A percentile compares a stretch with the other conserved stretches of the same genome.
Conservation (phyloP, 768 basidiomycete species). For the Cyclocybe aegerita region DNA sequence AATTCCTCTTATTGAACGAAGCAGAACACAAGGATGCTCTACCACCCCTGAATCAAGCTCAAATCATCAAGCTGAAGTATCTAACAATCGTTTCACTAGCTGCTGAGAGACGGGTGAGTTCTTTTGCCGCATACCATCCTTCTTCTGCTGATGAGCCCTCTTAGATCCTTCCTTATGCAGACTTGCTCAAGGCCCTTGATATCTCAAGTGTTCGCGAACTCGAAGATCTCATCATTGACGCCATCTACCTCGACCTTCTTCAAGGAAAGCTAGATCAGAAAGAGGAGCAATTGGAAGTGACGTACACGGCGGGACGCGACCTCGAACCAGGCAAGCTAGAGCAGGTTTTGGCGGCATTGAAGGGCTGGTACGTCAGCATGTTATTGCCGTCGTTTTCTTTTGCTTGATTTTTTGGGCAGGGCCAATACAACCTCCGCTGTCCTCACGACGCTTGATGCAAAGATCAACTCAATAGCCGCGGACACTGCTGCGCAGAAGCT, state of each 20-base stretch:
- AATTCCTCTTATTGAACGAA: slow-evolving; percentile 10
- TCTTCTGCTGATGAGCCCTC: neutral
- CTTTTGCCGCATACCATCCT: slow-evolving; percentile 1
- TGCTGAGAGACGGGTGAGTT: slow-evolving; percentile 67
- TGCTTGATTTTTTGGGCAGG: slow-evolving; percentile 37
- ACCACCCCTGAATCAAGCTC: slow-evolving; percentile 69
- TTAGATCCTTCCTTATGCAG: slow-evolving; percentile 81
- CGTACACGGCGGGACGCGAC: slow-evolving; percentile 92
- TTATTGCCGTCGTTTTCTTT: neutral
- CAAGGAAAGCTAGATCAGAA: slow-evolving; percentile 94
- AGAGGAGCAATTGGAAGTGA: slow-evolving; percentile 84
- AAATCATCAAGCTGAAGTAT: slow-evolving; percentile 88
- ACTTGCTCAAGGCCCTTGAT: slow-evolving; percentile 68
- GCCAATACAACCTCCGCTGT: slow-evolving; percentile 69
- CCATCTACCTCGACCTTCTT: slow-evolving; percentile 89
- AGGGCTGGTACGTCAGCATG: slow-evolving; percentile 55
- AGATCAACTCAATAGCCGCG: slow-evolving; percentile 56
- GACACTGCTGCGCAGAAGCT: slow-evolving; percentile 39
- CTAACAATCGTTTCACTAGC: slow-evolving; percentile 89
- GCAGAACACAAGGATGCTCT: slow-evolving; percentile 65
- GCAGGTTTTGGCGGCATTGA: slow-evolving; percentile 56
- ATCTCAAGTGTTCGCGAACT: slow-evolving; percentile 83
- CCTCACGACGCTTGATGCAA: slow-evolving; percentile 69
- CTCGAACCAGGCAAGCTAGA: slow-evolving; percentile 75
- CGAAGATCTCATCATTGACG: slow-evolving; percentile 96